A percentile compares a stretch with the other conserved stretches of the same genome.
phyloP scores from a whole-genome alignment of 257 asterid species.

The Solanum arcanum region DNA sequence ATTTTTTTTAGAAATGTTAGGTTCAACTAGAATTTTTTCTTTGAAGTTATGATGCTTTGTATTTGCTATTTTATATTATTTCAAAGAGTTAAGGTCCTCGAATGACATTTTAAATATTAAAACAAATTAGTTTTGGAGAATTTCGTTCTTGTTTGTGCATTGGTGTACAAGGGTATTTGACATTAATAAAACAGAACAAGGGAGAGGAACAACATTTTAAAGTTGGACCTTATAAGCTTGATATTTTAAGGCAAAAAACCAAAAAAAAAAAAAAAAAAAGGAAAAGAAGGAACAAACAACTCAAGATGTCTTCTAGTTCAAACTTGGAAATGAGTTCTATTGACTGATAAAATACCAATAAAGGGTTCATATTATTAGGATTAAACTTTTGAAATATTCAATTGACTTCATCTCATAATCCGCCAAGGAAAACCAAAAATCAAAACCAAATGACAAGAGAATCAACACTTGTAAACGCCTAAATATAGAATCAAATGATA shows the following conservation, averaged over 20 bases:
- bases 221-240: not conserved
- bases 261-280: too few relatives aligned
- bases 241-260: not conserved
- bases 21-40: not conserved
- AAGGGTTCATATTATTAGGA: not conserved
- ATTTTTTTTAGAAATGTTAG: not conserved
- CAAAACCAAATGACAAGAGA: not conserved
- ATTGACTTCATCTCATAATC: not conserved
- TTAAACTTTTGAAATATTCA: not conserved
- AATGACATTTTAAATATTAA: not conserved
- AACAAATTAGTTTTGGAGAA: not conserved
- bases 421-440: not conserved
- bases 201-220: too few relatives aligned
- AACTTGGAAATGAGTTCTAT: not conserved
- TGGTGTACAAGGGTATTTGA: not conserved
- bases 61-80: not conserved
- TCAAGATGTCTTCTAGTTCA: not conserved
- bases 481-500: not conserved
- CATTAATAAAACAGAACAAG: not conserved
- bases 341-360: not conserved
- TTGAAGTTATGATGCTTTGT: not conserved
- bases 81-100: not conserved
- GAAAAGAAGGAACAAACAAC: not conserved
- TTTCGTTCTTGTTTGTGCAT: not conserved
- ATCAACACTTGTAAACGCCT: not conserved